Evolutionary conservation across 106 monocot genomes (phyloP), one percentile per base, ranked within the genome.

Genomic region (Acanthochlamys bracteata): DNA sequence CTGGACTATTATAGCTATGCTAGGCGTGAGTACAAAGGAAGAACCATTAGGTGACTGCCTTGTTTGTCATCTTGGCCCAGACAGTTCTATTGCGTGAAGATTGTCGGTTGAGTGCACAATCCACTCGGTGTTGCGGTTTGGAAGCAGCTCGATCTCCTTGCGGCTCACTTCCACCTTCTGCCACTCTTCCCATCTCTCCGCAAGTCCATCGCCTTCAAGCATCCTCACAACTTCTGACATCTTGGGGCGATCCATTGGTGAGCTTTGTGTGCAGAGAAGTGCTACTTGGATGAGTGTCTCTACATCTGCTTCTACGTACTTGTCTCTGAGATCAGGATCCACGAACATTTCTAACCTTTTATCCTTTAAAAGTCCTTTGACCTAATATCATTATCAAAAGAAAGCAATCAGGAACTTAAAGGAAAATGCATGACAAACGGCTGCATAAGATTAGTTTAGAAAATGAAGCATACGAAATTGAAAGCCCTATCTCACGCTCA

Each of bases 221-320:
- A 92, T 92, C 42, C 91, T 71, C 46, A 92, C 91, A 41, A 92
- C 91, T 55, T 92, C 91, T 17, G 86, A 87, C 91, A 92, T 92
- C 54, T 84, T 87, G 4, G 91, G 91, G 13, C 91, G 80, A 1
- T 92, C 91, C 72, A 65, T 67, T 24, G 86, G 79, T 0, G 86
- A 82, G 55, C 81, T 76, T 71, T 81, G 83, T 1, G 91, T 86
- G 74, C 91, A 92, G 12, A 92, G 86, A 20, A 92, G 81, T 0
- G 91, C 86, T 19, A 92, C 84, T 69, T 92, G 91, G 67, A 92
- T 86, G 16, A 92, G 76, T 4, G 86, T 74, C 67, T 92, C 91
- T 55, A 92, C 91, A 76, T 92, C 91, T 0, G 74, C 42, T 3
- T 86, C 86, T 17, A 73, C 56, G 24, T 83, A 90, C 57, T 81